phyloP scores from a whole-genome alignment of 2,329 filamentous ascomycete genomes.

The Ascochyta clinopodiicola region DNA sequence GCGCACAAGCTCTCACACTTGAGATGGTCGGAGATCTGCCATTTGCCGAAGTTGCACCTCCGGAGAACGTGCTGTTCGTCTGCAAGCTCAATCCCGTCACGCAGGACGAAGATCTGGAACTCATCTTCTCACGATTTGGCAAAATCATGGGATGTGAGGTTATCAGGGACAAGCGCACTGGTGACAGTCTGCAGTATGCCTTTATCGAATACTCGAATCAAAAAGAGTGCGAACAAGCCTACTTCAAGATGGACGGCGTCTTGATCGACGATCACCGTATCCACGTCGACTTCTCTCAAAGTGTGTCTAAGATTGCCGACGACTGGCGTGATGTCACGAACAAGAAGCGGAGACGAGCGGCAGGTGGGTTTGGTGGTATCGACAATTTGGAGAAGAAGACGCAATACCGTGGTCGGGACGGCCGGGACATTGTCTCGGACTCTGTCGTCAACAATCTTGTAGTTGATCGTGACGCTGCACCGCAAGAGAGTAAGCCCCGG shows the following conservation, averaged over 20 bases:
- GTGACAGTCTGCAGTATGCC: conserved; percentile 94
- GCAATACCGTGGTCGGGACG: conserved; percentile 67
- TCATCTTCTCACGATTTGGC: conserved; percentile 97
- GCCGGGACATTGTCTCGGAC: conserved; percentile 39
- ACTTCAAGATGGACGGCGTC: conserved; percentile 98
- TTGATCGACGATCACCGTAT: conserved; percentile 97
- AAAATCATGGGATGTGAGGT: conserved; percentile 95
- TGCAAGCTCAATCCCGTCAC: conserved; percentile 99
- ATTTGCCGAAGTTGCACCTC: conserved; percentile 95
- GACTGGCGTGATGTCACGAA: conserved; percentile 88
- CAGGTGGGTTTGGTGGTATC: conserved; percentile 87
- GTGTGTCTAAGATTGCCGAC: conserved; percentile 83
- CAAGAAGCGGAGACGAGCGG: conserved; percentile 71
- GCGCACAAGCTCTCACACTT: conserved; percentile 90
- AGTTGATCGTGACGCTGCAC: conserved; percentile 31
- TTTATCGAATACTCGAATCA: conserved; percentile 98
- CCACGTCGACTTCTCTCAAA: conserved; percentile 98
- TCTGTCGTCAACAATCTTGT: conserved; percentile 43
- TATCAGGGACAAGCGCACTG: conserved; percentile 90
- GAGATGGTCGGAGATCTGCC: conserved; percentile 98
- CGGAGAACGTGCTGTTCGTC: conserved; percentile 96
- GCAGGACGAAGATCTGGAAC: conserved; percentile 88
- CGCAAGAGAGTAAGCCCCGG: conserved; percentile 18
- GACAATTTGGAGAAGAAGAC: conserved; percentile 85
- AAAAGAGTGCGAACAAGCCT: conserved; percentile 89